Conservation (phyloP, 1,139 yeast species). For the Candida freyschussii region DNA sequence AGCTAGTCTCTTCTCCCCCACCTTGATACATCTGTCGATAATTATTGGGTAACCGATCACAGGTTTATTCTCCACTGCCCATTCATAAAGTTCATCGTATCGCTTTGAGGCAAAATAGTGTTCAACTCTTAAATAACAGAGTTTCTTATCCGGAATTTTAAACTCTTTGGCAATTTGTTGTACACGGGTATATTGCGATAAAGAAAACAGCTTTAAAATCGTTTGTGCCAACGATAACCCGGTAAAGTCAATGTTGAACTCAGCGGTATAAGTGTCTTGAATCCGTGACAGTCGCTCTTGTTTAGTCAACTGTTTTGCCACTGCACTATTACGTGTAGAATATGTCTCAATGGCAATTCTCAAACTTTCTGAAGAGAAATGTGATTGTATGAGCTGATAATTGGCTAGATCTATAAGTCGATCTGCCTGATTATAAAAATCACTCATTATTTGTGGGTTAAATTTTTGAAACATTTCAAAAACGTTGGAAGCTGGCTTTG, state of each 20-base stretch:
- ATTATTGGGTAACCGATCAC: constrained; percentile 70
- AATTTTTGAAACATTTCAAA: constrained; percentile 35
- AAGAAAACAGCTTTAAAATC: constrained; percentile 45
- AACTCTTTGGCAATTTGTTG: constrained; percentile 54
- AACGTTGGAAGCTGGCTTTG: constrained; percentile 37
- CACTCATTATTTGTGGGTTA: constrained; percentile 35
- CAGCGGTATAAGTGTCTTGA: constrained; percentile 50
- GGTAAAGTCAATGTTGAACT: constrained; percentile 52
- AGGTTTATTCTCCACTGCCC: constrained; percentile 47
- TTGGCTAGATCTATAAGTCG: constrained; percentile 42
- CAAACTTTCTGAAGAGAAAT: constrained; percentile 15
- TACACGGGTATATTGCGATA: constrained; percentile 59
- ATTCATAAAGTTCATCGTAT: constrained; percentile 56
- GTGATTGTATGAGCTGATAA: constrained; percentile 28
- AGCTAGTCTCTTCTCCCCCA: constrained; percentile 16
- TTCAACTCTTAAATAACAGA: constrained; percentile 57
- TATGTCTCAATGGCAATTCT: constrained; percentile 27
- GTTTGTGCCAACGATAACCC: constrained; percentile 53
- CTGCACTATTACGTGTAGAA: constrained; percentile 17
- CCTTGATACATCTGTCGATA: constrained; percentile 32
- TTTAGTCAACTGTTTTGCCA: constrained; percentile 35
- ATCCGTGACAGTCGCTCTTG: constrained; percentile 47
- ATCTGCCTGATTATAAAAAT: constrained; percentile 60
- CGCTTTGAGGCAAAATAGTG: constrained; percentile 46
- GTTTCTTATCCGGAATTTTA: constrained; percentile 57